Base-by-base conservation (phyloP, 2,329 filamentous ascomycete species). In the Calonectria ilicicola region DNA sequence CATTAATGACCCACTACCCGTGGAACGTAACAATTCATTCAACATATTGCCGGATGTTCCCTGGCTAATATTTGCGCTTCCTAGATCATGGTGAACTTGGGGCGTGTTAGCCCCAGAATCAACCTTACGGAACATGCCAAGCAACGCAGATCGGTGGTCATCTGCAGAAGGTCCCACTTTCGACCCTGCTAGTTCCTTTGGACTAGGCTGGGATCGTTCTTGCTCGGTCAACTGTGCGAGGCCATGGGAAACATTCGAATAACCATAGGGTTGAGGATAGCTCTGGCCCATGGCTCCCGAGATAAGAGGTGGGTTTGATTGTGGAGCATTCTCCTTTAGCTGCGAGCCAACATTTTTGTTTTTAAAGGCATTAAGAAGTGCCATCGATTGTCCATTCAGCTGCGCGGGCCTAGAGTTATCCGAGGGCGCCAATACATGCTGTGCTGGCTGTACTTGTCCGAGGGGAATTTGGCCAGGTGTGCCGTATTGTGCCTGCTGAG, bases 111-210 rank as follows among this genome's bases (percentile, higher is more conserved):
- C 67, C 26, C 74, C 67, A 10, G 65, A 67, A n/a, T 76, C 74
- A 42, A 68, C 75, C 74, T 86, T 86, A 72, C 89, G 90, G 81
- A 91, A 90, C 83, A 91, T 89, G 26, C 84, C 87, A 17, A 91
- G 82, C 23, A 91, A 81, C 9, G 87, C 83, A 21, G 85, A 86
- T 26, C 88, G 86, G 74, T 91, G 89, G 56, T 81, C 76, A 32
- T 80, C 79, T 7, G 70, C 72, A 5, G 74, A 72, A 1, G 75
- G 71, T 27, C 73, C 74, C 26, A 81, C 76, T 53, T 74, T 78
- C 8, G 80, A 78, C 21, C 79, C 81, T 44, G 75, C 75, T n/a
- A 81, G 65, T 67, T 81, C 80, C 49, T 78, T 81, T 0, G 82
- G 77, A 35, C 76, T 80, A 40, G 78, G 70, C n/a, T 74, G 77